A percentile compares a stretch with the other conserved stretches of the same genome.
Evolutionary conservation across 2,329 filamentous ascomycete genomes (phyloP).

Genomic region (Lizonia empirigonia): DNA sequence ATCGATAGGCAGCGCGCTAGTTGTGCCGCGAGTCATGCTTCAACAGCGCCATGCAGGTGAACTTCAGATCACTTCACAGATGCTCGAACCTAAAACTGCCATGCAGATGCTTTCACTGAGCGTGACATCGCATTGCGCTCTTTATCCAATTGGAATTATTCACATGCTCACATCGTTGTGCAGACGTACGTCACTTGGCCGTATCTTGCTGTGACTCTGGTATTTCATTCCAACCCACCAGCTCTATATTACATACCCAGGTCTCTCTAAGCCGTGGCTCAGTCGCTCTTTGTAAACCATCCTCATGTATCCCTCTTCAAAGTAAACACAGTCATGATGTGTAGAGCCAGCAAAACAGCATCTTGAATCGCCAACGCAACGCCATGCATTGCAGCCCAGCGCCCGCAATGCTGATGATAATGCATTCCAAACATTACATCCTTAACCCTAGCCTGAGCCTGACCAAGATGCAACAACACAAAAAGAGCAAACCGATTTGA

Average conservation of each 20-base stretch:
- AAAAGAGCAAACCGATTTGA: not conserved
- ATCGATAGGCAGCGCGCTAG: conserved; percentile 7
- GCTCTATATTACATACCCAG: conserved; percentile 3
- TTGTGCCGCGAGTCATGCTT: not conserved
- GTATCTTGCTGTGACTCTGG: not conserved
- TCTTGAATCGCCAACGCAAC: conserved; percentile 1
- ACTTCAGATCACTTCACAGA: too few species aligned
- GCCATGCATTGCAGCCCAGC: conserved; percentile 10
- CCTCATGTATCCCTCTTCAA: not conserved
- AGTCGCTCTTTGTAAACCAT: not conserved
- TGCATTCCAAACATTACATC: conserved; percentile 13
- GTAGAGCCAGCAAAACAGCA: not conserved
- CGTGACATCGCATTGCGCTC: too few species aligned
- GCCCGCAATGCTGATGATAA: conserved; percentile 6
- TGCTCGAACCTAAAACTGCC: not conserved
- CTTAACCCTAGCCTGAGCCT: conserved; percentile 1
- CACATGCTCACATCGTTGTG: too few species aligned
- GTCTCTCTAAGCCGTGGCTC: not conserved
- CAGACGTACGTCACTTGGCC: not conserved
- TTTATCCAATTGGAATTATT: too few species aligned
- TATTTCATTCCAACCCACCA: conserved; percentile 1
- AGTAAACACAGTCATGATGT: conserved; percentile 1
- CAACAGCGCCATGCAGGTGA: not conserved
- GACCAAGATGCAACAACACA: not conserved
- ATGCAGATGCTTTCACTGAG: not conserved